phyloP scores from a whole-genome alignment of 169 alveolate genomes.

The Plasmodium relictum region DNA sequence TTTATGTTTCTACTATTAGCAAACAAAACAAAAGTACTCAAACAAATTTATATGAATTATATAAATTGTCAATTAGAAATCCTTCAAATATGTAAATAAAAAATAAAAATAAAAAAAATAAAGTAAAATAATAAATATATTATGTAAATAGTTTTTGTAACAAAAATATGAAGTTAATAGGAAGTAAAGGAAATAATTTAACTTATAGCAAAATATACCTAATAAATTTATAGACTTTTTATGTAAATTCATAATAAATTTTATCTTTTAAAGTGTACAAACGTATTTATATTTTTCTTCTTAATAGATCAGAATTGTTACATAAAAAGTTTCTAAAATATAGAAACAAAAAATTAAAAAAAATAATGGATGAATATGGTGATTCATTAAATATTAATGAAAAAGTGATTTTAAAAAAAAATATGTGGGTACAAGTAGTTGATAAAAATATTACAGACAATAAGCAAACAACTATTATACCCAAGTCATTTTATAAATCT shows the following conservation, averaged over 20 bases:
- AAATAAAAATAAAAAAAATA: slow-evolving; percentile 6
- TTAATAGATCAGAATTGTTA: slow-evolving; percentile 44
- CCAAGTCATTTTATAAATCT: slow-evolving; percentile 73
- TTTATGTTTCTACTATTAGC: slow-evolving; percentile 66
- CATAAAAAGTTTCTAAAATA: slow-evolving; percentile 62
- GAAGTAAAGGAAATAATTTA: too few relatives aligned
- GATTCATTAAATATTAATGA: slow-evolving; percentile 67
- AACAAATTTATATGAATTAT: slow-evolving; percentile 69
- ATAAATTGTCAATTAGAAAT: slow-evolving; percentile 34
- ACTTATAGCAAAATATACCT: neutral
- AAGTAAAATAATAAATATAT: neutral
- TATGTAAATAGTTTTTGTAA: too few relatives aligned
- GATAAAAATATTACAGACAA: slow-evolving; percentile 52
- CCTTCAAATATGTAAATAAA: slow-evolving; percentile 54
- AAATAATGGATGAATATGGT: slow-evolving; percentile 71
- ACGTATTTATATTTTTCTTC: neutral
- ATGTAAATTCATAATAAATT: neutral
- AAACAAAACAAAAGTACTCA: slow-evolving; percentile 64
- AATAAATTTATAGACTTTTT: neutral
- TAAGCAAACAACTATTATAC: slow-evolving; percentile 70
- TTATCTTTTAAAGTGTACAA: neutral
- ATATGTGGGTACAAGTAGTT: slow-evolving; percentile 77
- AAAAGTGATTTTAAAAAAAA: slow-evolving; percentile 63
- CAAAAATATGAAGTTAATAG: too few relatives aligned
- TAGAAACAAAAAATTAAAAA: slow-evolving; percentile 67